phyloP scores from a whole-genome alignment of 2,329 filamentous ascomycete genomes.

The Fusarium continuum region DNA sequence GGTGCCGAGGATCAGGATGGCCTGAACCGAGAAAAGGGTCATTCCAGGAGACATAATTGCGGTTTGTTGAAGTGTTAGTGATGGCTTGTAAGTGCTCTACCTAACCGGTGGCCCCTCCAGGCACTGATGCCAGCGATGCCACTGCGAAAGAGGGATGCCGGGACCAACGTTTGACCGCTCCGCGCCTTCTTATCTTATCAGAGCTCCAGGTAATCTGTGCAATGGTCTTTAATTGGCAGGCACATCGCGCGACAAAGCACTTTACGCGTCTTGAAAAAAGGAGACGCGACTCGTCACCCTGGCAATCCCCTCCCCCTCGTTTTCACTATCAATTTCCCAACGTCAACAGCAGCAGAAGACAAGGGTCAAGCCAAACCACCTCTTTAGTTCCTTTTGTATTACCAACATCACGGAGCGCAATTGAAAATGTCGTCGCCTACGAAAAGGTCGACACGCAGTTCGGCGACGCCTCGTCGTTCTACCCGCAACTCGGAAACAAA shows the following conservation, averaged over 20 bases:
- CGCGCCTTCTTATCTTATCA: conserved; percentile 18
- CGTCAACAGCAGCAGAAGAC: conserved; percentile 33
- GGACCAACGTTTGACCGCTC: conserved; percentile 48
- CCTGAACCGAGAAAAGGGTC: conserved; percentile 79
- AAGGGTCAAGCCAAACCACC: conserved; percentile 20
- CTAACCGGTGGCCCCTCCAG: conserved; percentile 45
- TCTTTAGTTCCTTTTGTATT: conserved; percentile 13
- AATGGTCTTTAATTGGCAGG: neutral
- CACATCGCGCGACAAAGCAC: conserved; percentile 47
- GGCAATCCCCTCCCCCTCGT: conserved; percentile 43
- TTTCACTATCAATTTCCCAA: conserved; percentile 37
- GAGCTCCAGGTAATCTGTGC: neutral
- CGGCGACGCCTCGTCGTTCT: conserved; percentile 54
- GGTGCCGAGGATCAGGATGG: conserved; percentile 79
- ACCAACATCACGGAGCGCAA: conserved; percentile 2
- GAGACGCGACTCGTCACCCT: conserved; percentile 41
- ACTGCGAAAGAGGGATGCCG: conserved; percentile 35
- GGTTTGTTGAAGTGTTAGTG: conserved; percentile 27
- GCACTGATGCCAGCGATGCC: conserved; percentile 44
- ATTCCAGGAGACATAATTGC: conserved; percentile 75
- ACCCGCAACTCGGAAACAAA: conserved; percentile 52
- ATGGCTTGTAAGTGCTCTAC: conserved; percentile 32
- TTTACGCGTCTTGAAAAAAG: conserved; percentile 51
- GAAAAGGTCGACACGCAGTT: conserved; percentile 61
- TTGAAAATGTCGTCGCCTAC: conserved; percentile 54